A percentile compares a stretch with the other conserved stretches of the same genome.
Conservation (phyloP, 2,329 filamentous ascomycete genomes). For the Huntiella bhutanensis region DNA sequence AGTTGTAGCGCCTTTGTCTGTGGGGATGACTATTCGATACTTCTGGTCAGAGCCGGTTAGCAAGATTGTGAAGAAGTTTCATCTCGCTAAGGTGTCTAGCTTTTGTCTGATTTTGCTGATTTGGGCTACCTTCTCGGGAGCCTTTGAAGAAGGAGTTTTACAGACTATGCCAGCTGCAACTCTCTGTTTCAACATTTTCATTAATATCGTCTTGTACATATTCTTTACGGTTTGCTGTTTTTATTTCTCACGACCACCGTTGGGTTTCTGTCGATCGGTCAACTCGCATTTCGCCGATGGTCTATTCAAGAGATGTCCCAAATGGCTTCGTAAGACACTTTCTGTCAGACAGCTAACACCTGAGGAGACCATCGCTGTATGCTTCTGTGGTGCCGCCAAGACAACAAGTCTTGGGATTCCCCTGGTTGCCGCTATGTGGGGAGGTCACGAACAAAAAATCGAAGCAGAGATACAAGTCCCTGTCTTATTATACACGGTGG, state of each 20-base stretch:
- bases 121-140: slow-evolving; percentile 48
- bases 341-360: slow-evolving; percentile 34
- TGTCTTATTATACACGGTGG: slow-evolving; percentile 41
- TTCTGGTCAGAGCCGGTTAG: slow-evolving; percentile 31
- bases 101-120: slow-evolving; percentile 29
- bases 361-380: slow-evolving; percentile 48
- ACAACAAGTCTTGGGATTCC: slow-evolving; percentile 53
- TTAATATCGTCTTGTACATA: slow-evolving; percentile 44
- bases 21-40: slow-evolving; percentile 41
- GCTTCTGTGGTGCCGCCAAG: slow-evolving; percentile 56
- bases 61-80: slow-evolving; percentile 33
- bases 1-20: slow-evolving; percentile 42
- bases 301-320: slow-evolving; percentile 15
- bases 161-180: slow-evolving; percentile 37
- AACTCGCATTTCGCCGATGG: slow-evolving; percentile 20
- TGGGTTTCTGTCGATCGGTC: slow-evolving; percentile 17
- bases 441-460: slow-evolving; percentile 31
- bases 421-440: slow-evolving; percentile 48
- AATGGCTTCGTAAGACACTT: slow-evolving; percentile 18
- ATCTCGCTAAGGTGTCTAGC: slow-evolving; percentile 29
- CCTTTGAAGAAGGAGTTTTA: slow-evolving; percentile 45
- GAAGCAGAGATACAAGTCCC: slow-evolving; percentile 43
- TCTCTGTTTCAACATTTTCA: slow-evolving; percentile 46
- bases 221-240: slow-evolving; percentile 46
- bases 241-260: slow-evolving; percentile 26